Conservation (phyloP, 2,329 filamentous ascomycete genomes). For the Rhinocladiella mackenziei region DNA sequence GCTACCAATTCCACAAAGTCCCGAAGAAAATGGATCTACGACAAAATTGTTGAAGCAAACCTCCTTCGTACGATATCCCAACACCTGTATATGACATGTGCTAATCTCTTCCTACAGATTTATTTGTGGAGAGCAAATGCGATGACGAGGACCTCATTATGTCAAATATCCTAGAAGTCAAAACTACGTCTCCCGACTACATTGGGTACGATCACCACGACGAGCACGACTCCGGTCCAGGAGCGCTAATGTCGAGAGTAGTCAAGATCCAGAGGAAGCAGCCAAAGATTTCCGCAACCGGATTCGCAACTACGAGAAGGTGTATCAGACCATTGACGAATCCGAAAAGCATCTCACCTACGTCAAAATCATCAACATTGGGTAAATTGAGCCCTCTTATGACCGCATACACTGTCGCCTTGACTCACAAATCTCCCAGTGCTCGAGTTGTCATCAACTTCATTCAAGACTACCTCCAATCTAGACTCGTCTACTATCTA, state of each 20-base stretch:
- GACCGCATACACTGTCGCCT: not conserved
- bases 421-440: slow-evolving; percentile 4
- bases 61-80: slow-evolving; percentile 54
- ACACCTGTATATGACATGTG: not conserved
- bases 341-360: slow-evolving; percentile 87
- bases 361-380: slow-evolving; percentile 95
- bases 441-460: slow-evolving; percentile 91
- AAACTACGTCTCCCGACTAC: slow-evolving; percentile 94
- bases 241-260: not conserved
- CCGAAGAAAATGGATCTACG: slow-evolving; percentile 84
- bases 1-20: slow-evolving; percentile 94
- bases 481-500: slow-evolving; percentile 92
- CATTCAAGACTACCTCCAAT: slow-evolving; percentile 94
- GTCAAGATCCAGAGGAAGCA: slow-evolving; percentile 83
- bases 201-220: slow-evolving; percentile 34
- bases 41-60: slow-evolving; percentile 68
- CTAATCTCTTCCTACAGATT: slow-evolving; percentile 47
- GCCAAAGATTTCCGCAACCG: slow-evolving; percentile 89
- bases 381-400: slow-evolving; percentile 49
- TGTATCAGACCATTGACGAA: slow-evolving; percentile 88
- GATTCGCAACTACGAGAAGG: slow-evolving; percentile 95
- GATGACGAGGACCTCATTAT: slow-evolving; percentile 95
- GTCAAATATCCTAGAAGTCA: slow-evolving; percentile 96
- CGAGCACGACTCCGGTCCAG: no score
- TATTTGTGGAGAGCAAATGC: slow-evolving; percentile 96